Percentiles rank a stretch among this genome's conserved stretches.
Evolutionary conservation across 495 filamentous ascomycete genomes (phyloP).

Genomic region (Podospora tetraspora): DNA sequence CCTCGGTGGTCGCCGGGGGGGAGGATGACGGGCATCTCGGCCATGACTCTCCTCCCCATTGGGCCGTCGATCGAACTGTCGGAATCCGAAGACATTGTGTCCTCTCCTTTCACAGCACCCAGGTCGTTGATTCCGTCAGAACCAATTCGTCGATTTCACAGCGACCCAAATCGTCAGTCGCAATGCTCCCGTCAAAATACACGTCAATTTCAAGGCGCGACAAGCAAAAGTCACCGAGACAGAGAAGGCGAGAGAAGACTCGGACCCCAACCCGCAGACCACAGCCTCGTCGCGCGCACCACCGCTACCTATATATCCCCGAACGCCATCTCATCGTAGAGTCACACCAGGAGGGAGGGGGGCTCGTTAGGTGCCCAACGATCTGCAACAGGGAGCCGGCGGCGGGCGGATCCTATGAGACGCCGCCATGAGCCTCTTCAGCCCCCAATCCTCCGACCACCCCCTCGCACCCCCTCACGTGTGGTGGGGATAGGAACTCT

Average conservation of each 20-base stretch:
- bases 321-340: not conserved
- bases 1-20: constrained; percentile 27
- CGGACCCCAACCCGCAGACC: not conserved
- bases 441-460: not conserved
- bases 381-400: not conserved
- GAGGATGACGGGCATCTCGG: constrained; percentile 21
- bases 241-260: not conserved
- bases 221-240: not conserved
- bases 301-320: not conserved
- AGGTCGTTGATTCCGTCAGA: not conserved
- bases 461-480: not conserved
- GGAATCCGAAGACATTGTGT: constrained; percentile 4
- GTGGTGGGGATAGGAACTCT: not conserved
- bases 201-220: not conserved
- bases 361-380: not conserved
- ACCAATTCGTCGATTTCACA: not conserved
- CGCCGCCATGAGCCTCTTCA: not conserved
- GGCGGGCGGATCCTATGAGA: not conserved
- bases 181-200: not conserved
- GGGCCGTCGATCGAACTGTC: not conserved
- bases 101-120: not conserved
- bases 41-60: constrained; percentile 16
- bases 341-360: not conserved
- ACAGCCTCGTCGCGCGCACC: constrained; percentile 4
- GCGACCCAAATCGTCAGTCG: not conserved